Conservation (phyloP, 2,329 filamentous ascomycete species). For the Verticillium dahliae region DNA sequence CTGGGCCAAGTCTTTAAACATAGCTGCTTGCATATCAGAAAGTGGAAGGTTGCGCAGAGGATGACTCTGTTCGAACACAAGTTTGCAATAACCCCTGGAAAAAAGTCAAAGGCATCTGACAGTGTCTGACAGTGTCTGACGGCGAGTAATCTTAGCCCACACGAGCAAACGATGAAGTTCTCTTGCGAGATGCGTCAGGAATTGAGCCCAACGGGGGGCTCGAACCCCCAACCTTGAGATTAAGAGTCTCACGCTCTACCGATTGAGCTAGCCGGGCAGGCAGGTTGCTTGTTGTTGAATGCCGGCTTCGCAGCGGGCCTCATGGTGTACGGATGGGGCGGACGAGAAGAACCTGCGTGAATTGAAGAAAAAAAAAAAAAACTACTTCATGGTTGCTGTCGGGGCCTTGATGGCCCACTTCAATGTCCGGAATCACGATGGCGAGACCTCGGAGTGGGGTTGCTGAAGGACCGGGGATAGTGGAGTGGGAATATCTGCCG, state of each 20-base stretch:
- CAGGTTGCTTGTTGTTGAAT: background rate
- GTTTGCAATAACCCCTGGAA: too few species aligned
- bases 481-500: background rate
- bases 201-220: slow-evolving; percentile 14
- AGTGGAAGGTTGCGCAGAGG: background rate
- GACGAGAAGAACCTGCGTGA: background rate
- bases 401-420: background rate
- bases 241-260: slow-evolving; percentile 71
- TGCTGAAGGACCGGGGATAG: background rate
- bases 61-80: too few species aligned
- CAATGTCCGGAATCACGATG: background rate
- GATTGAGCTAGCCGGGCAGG: slow-evolving; percentile 58
- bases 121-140: too few species aligned
- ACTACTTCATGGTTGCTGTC: background rate
- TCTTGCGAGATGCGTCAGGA: background rate
- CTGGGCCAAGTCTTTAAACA: background rate
- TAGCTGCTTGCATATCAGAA: background rate
- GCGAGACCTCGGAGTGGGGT: background rate
- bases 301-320: background rate
- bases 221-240: slow-evolving; percentile 53
- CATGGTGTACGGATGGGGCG: background rate
- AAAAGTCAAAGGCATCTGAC: too few species aligned
- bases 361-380: background rate
- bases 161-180: background rate
- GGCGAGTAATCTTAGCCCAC: too few species aligned